Evolutionary conservation across 2,329 filamentous ascomycete species (phyloP), one percentile per base, ranked within the genome.

Genomic region (Pleurostoma richardsiae): DNA sequence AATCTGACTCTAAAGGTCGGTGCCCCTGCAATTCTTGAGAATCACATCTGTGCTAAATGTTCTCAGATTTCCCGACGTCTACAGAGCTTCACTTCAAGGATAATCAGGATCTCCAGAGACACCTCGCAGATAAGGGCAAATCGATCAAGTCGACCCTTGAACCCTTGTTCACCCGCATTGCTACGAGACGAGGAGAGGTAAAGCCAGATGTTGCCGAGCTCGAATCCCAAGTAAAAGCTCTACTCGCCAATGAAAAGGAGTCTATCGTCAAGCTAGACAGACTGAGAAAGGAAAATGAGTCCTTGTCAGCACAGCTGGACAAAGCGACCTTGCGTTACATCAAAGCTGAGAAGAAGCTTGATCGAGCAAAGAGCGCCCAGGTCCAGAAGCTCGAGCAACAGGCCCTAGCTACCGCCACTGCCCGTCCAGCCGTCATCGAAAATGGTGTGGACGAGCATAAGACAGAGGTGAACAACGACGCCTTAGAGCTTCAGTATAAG

Each of bases 321-420:
- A 85, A 82, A 31, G 94, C 92, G 11, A 95, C 90, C 4, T 74
- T 95, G 49, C 82, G 94, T 54, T 97, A 95, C 60, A 89, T 97
- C 72, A 88, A 95, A 56, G 94, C 94, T 0, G 94, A 99, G 65
- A 95, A 95, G 72, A 94, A 90, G 63, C 74, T 97, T 44, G 94
- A 99, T 63, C 83, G 94, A 40, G 82, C 86, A 28, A 92, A 89
- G 66, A 99, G 94, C 61, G 72, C 83, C 11, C 90, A 95, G 48
- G 90, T 96, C 2, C 88, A 91, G 51, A 96, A 95, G 63, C 69
- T 99, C 49, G 94, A 97, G 64, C 87, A 90, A 58, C 89, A 96
- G 67, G 90, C 91, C 30, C 80, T 91, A 44, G 79, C 88, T 49
- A 85, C 85, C 48, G 81, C 79, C 10, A 70, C 77, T 5, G 73